Evolutionary conservation across 495 filamentous ascomycete species (phyloP), one percentile per base, ranked within the genome.

Genomic region (Podospora pseudoanserina): DNA sequence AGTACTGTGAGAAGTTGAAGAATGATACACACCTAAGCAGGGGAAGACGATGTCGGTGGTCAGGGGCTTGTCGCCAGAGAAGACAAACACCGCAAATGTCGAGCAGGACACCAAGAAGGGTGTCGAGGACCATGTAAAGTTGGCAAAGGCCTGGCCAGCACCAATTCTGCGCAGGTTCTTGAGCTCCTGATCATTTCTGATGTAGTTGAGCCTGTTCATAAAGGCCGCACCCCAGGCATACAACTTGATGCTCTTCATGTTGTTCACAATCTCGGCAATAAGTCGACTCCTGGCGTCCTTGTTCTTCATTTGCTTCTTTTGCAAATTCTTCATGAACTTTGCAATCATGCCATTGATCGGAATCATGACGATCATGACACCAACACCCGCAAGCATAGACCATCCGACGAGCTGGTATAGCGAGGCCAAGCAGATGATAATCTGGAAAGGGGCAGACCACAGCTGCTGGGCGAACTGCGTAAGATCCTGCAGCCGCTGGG

Each of bases 61-160:
- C 75, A 99, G 78, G 30, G 96, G 94, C 39, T 82, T 81, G 70
- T 93, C 84, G 55, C 86, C 86, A 0, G 91, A 96, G 64, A 95
- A 82, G 58, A 97, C 96, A 73, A 95, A 99, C 19, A 98, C 92
- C 16, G 92, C 89, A 74, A 99, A 99, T 11, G 95, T 98, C 9
- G 92, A 93, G 81, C 94, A 98, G 16, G 96, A 98, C 16, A 99
- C 96, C 39, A 99, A 86, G 82, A 99, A 99, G 9, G 96, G 96
- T 11, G 96, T 98, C n/a, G 92, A 95, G n/a, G 92, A 92, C 96
- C 96, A 99, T 27, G 96, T 97, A 68, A 99, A 99, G 73, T 96
- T 98, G 32, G 96, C 92, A 78, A 97, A 83, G 6, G 94, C 91
- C 77, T 97, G 93, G 1, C 93, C 89, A 60, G 94, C 93, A 60